Evolutionary conservation across 768 basidiomycete genomes (phyloP), one percentile per base, ranked within the genome.

Genomic region (Vararia minispora): DNA sequence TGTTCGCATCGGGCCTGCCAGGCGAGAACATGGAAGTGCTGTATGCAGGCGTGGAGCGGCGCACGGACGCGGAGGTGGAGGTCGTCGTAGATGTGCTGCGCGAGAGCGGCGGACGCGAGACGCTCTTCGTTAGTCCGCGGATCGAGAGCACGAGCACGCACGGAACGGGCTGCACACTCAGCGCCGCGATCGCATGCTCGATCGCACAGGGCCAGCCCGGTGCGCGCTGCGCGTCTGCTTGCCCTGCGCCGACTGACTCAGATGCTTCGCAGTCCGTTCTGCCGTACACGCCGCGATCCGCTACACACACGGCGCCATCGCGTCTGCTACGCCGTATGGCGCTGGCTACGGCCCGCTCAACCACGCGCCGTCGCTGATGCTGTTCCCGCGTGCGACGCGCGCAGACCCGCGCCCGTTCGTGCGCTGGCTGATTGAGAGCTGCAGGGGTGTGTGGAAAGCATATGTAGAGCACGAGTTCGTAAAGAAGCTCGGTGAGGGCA

Each of bases 91-190:
- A 86, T 49, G 64, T 84, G 1, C 60, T 89, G 3, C 68, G 61
- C 39, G 64, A 70, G 47, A 53, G 31, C 54, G 59, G 10, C 46
- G 51, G 12, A 57, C 52, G 26, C 48, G 4, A 58, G 23, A 71
- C 71, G 2, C 36, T 86, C 13, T 80, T 76, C 43, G 63, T 73
- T 14, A 68, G 74, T 6, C 77, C 81, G 2, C 62, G 72, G 11
- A 59, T 88, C 16, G 63, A 78, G 11, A 76, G 83, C 5, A 68
- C 59, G 24, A 86, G 67, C 47, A 95, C 90, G 0, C 91, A 94
- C 52, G 91, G 91, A 1, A 95, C 91, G 0, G 91, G 90, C 2
- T 95, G 90, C 55, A 95, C 91, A 0, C 64, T 95, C n/a, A 80
- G 78, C 32, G 78, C 90, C 0, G 85, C 88, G 0, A 68, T 94